Percentiles rank a stretch among this genome's conserved stretches.
These are phyloP conservation scores for Colletotrichum sp. DNA, from an alignment of 2,329 filamentous ascomycete species.

Conservation along the genomic window DNA sequence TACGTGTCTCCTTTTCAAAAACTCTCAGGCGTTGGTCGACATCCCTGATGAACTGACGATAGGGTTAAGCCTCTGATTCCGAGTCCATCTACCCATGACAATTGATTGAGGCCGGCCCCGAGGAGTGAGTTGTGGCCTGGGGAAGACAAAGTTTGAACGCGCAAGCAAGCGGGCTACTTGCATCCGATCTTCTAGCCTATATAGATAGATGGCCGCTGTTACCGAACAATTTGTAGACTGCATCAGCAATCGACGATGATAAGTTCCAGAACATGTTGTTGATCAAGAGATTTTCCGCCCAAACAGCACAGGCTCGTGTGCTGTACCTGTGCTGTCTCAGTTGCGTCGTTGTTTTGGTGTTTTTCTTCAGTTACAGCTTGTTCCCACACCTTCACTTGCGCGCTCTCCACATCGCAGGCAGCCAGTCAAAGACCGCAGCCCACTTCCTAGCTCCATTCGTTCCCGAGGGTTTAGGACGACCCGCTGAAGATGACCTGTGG, in stretches of 20 bases:
- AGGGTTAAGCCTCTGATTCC: background rate
- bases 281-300: background rate
- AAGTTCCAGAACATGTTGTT: background rate
- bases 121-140: background rate
- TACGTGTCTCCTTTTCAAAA: background rate
- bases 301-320: background rate
- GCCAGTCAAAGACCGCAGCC: background rate
- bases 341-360: background rate
- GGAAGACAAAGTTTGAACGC: background rate
- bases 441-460: background rate
- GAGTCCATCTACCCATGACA: background rate
- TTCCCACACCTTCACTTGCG: background rate
- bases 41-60: background rate
- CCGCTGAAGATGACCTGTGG: background rate
- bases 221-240: background rate
- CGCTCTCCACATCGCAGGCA: background rate
- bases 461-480: too few species aligned
- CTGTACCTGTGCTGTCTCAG: background rate
- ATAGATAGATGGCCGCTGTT: background rate
- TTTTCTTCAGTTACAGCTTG: background rate
- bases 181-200: background rate
- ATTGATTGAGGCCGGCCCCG: background rate
- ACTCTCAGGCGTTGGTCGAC: background rate
- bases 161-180: background rate
- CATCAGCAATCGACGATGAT: background rate